phyloP scores from a whole-genome alignment of 2,329 filamentous ascomycete genomes.

The Talaromyces sp. region DNA sequence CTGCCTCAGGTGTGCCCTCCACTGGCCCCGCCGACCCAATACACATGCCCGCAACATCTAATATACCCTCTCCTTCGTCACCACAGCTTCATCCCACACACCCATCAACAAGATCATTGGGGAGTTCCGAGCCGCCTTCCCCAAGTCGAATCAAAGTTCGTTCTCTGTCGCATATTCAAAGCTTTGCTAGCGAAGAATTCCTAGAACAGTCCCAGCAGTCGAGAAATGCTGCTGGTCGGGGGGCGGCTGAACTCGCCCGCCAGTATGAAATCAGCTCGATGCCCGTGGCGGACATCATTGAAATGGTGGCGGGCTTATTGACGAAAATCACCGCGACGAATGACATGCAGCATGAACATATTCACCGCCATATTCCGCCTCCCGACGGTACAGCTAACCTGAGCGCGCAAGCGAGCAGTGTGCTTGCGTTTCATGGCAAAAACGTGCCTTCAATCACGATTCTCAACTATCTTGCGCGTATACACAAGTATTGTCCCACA shows the following conservation, averaged over 20 bases:
- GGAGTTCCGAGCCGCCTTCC: constrained; percentile 44
- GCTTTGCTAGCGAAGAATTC: constrained; percentile 75
- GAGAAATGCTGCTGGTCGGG: constrained; percentile 30
- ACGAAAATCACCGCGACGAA: constrained; percentile 98
- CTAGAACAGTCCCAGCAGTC: constrained; percentile 53
- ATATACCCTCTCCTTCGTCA: constrained; percentile 40
- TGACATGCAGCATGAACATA: constrained; percentile 85
- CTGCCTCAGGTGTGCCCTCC: neutral
- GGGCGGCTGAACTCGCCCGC: constrained; percentile 48
- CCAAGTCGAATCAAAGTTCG: constrained; percentile 71
- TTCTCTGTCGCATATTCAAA: constrained; percentile 87
- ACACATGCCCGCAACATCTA: constrained; percentile 7
- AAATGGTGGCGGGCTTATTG: constrained; percentile 94
- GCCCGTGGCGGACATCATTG: constrained; percentile 95
- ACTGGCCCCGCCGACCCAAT: neutral
- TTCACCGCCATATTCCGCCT: constrained; percentile 70
- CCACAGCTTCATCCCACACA: constrained; percentile 46
- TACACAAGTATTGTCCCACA: constrained; percentile 98
- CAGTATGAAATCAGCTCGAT: constrained; percentile 95
- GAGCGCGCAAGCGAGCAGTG: constrained; percentile 64
- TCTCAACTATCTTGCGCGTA: constrained; percentile 87
- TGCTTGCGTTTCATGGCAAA: constrained; percentile 95
- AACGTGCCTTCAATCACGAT: constrained; percentile 98
- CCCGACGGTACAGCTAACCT: constrained; percentile 58
- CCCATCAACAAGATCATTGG: constrained; percentile 43